Evolutionary conservation across 352 stramenopile species (phyloP), one percentile per base, ranked within the genome.

Genomic region (Nothophytophthora sp.): DNA sequence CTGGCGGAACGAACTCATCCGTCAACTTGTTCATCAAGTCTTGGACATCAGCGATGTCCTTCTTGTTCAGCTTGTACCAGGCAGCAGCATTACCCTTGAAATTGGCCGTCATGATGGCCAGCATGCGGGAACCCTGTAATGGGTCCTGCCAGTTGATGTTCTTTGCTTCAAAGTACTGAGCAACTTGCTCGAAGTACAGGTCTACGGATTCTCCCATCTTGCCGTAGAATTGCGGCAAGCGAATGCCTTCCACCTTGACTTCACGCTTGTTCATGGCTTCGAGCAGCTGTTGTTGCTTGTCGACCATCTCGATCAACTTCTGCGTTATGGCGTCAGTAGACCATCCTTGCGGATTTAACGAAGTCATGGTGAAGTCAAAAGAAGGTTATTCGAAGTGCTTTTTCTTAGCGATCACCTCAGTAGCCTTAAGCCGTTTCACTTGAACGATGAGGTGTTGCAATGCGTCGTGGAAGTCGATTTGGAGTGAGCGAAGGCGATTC

Each of bases 151-250:
- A 63, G 23, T 56, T 5, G 24, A 62, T 45, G 25, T 18, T 50
- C n/a, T 50, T 54, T 5, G 53, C 52, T 43, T 55, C 37, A 25
- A 55, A 52, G 15, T 51, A 62, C 24, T 52, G 30, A 25, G 16
- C 42, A 25, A 61, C n/a, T 55, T 61, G 52, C n/a, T 53, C 52
- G 19, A 50, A 51, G 44, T 61, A 61, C 29, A 61, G 35, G 33
- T 55, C 30, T 13, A 61, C 32, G 5, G 52, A 61, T 44, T 42
- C 28, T 8, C 20, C 20, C 15, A 42, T 53, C 25, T 55, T 40
- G 47, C 47, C 47, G 27, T 28, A 42, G 19, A 55, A 55, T 45
- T 47, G 47, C 8, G 47, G 47, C 35, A 46, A 33, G 35, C 33
- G 34, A 15, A 60, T 59, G 19, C 51, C 42, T 60, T 48, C 41